Conservation (phyloP, 805 yeast species). For the Candida sanyiensis region DNA sequence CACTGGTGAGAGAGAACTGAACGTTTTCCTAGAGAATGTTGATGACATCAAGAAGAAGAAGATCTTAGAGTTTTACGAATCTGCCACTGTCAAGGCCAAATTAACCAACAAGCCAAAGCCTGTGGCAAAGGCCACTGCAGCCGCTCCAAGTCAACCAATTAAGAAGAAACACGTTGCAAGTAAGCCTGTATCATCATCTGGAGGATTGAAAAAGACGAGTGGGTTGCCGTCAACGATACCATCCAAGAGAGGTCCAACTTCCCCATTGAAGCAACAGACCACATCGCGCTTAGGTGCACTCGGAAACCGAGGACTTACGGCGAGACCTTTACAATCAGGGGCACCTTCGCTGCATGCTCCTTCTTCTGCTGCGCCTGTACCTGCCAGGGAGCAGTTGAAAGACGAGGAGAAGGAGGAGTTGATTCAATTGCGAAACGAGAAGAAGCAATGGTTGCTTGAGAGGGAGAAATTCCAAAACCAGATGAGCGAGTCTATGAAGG, state of each 20-base stretch:
- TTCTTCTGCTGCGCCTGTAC: not conserved
- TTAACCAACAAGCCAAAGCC: slow-evolving; percentile 25
- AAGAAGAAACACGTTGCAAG: slow-evolving; percentile 12
- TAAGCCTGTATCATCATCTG: slow-evolving; percentile 8
- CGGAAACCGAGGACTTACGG: slow-evolving; percentile 33
- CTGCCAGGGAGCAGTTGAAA: slow-evolving; percentile 6
- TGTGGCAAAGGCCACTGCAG: slow-evolving; percentile 11
- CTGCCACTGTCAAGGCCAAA: slow-evolving; percentile 49
- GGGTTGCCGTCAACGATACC: slow-evolving; percentile 39
- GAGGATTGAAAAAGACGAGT: slow-evolving; percentile 10
- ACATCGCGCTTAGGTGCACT: slow-evolving; percentile 23
- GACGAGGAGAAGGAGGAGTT: slow-evolving; percentile 37
- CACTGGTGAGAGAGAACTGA: slow-evolving; percentile 68
- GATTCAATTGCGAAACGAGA: slow-evolving; percentile 47
- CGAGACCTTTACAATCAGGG: slow-evolving; percentile 34
- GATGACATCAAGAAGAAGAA: slow-evolving; percentile 73
- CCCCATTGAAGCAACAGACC: slow-evolving; percentile 48
- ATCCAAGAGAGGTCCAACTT: slow-evolving; percentile 62
- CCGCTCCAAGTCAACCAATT: slow-evolving; percentile 12
- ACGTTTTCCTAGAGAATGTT: slow-evolving; percentile 53
- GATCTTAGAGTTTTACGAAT: slow-evolving; percentile 52
- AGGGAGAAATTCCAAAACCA: slow-evolving; percentile 27
- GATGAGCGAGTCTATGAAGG: slow-evolving; percentile 26
- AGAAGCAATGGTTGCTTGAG: slow-evolving; percentile 31
- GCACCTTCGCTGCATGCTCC: slow-evolving; percentile 6